A percentile compares a stretch with the other conserved stretches of the same genome.
Evolutionary conservation across 208 protist species (phyloP).

Genomic region (Acanthamoeba lenticulata): DNA sequence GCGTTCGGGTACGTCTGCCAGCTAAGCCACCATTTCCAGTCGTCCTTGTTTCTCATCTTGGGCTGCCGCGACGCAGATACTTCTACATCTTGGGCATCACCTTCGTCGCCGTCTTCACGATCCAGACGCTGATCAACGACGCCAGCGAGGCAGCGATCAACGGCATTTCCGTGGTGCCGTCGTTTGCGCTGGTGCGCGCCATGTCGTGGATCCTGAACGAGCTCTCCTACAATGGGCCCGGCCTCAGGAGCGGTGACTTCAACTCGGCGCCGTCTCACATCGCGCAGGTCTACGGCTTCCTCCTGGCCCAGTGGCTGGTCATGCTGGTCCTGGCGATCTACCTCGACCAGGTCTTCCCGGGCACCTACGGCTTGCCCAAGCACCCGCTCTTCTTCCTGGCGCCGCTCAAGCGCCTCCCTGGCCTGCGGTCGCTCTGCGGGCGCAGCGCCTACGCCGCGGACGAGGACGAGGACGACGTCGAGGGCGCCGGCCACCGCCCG

Average conservation of each 20-base stretch:
- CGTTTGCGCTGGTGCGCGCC: background rate
- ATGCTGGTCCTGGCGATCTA: constrained; percentile 25
- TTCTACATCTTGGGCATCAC: constrained; percentile 7
- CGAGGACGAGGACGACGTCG: background rate
- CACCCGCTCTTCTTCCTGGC: constrained; percentile 68
- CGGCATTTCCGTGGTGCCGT: background rate
- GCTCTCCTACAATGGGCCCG: constrained; percentile 18
- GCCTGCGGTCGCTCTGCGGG: background rate
- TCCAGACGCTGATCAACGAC: background rate
- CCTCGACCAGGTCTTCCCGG: constrained; percentile 52
- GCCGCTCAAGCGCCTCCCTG: constrained; percentile 30
- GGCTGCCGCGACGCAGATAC: no score
- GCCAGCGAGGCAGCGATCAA: background rate
- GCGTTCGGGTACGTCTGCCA: no score
- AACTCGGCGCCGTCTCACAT: background rate
- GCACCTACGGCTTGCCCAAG: constrained; percentile 33
- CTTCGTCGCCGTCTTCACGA: constrained; percentile 20
- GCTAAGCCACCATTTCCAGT: no score
- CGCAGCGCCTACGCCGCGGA: background rate
- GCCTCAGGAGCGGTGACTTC: background rate
- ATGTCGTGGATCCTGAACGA: background rate
- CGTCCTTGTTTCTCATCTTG: no score
- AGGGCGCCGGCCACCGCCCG: background rate
- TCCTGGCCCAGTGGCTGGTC: constrained; percentile 8
- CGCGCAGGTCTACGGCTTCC: background rate